Evolutionary conservation across 2,329 filamentous ascomycete genomes (phyloP), one percentile per base, ranked within the genome.

Genomic region (Aurifilum marmelostoma): DNA sequence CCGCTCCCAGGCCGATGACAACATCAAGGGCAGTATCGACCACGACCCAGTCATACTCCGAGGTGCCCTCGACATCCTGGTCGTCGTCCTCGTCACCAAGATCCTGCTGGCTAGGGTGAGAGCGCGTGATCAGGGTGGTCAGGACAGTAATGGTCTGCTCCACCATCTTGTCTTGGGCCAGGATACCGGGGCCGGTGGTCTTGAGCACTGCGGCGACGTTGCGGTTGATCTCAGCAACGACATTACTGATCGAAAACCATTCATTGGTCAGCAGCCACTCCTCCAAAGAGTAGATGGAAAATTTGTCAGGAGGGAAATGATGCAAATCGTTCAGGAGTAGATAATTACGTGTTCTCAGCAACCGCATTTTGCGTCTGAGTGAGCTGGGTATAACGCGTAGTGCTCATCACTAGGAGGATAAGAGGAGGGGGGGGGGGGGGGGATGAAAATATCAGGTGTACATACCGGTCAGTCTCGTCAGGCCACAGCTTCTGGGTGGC

Each of bases 341-440:
- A 84, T 80, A 47, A 84, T 82, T 85, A 88, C 91, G 93, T 84
- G 82, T 97, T 96, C 90, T 90, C 93, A 93, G 92, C 93, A 97
- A 89, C 83, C 89, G 89, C 92, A 89, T 83, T 83, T 83, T 87
- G 92, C 90, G 91, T 98, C 92, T 92, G 93, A 97, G 94, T 97
- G 95, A 97, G 94, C 94, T 97, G 94, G 94, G 95, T 95, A 88
- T 95, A 94, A 94, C 93, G 92, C 89, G 88, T 84, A 81, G 84
- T 88, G 85, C 82, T 97, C 94, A 97, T 97, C 94, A 93, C 90
- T 72, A 69, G 67, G 65, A 16, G 12, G 21, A 41, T 34, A 43
- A 27, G 12, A 32, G 67, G 65, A 43, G 27, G 2, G 66, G 21
- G 47, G 24, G 37, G 72, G 71, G 71, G 71, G 73, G 50, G 63